phyloP scores from a whole-genome alignment of 208 protist genomes.

The Angomonas deanei region DNA sequence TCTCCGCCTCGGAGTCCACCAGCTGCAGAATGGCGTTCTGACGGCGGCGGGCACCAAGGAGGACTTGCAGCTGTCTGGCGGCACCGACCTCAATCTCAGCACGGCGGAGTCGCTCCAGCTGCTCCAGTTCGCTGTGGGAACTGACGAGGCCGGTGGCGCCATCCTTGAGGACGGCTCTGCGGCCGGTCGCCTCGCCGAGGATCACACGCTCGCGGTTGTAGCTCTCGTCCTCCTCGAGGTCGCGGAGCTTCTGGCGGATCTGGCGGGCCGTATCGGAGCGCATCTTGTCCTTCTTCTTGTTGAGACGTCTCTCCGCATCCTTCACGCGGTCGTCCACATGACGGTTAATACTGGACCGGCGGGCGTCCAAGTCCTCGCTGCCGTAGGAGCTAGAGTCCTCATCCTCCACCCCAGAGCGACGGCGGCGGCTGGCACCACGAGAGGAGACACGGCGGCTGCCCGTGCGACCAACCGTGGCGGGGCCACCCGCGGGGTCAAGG shows the following conservation, averaged over 20 bases:
- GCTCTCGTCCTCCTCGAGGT: slow-evolving; percentile 43
- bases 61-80: slow-evolving; percentile 51
- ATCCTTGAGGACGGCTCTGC: slow-evolving; percentile 12
- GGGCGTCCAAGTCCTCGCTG: slow-evolving; percentile 13
- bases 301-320: slow-evolving; percentile 22
- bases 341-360: slow-evolving; percentile 13
- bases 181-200: slow-evolving; percentile 41
- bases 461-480: neutral
- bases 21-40: slow-evolving; percentile 32
- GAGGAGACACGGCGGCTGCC: neutral
- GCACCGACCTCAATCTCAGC: slow-evolving; percentile 56
- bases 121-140: slow-evolving; percentile 23
- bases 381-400: slow-evolving; percentile 15
- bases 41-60: slow-evolving; percentile 44
- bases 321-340: slow-evolving; percentile 22
- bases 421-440: slow-evolving; percentile 8
- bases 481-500: slow-evolving; percentile 22
- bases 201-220: slow-evolving; percentile 34
- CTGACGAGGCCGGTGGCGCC: slow-evolving; percentile 1
- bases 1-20: slow-evolving; percentile 29
- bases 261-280: slow-evolving; percentile 29
- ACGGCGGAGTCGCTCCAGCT: slow-evolving; percentile 49
- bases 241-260: slow-evolving; percentile 28
- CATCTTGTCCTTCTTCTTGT: slow-evolving; percentile 19
- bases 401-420: neutral